Evolutionary conservation across 2,329 filamentous ascomycete genomes (phyloP).

Genomic region (Colletotrichum sp.): DNA sequence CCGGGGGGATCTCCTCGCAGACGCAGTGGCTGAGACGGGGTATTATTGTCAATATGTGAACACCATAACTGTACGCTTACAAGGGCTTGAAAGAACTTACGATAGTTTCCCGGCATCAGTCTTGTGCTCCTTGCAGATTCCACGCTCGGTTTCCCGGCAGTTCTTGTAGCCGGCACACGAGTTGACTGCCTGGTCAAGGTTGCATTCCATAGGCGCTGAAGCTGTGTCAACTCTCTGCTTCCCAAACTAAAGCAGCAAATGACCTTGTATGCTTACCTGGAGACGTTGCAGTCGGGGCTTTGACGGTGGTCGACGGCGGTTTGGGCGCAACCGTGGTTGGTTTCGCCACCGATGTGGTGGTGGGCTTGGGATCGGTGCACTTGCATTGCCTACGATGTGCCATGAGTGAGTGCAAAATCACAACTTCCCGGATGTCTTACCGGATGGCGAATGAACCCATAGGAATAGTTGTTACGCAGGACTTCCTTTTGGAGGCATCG

Average conservation of each 20-base stretch:
- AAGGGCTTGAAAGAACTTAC: background rate
- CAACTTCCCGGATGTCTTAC: background rate
- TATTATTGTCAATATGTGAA: background rate
- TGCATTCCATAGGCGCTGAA: background rate
- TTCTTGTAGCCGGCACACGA: background rate
- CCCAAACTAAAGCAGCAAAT: accelerated
- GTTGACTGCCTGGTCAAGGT: background rate
- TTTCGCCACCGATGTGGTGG: background rate
- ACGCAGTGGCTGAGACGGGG: background rate
- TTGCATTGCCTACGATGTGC: background rate
- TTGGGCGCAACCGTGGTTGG: background rate
- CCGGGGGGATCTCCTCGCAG: background rate
- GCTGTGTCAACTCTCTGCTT: background rate
- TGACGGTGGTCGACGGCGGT: background rate
- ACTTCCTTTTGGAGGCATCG: background rate
- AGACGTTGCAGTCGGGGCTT: background rate
- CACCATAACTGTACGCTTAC: background rate
- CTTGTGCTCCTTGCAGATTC: background rate
- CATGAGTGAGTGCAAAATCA: background rate
- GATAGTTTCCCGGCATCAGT: background rate
- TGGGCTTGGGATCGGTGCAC: background rate
- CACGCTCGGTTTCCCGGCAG: background rate
- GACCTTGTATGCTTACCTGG: background rate
- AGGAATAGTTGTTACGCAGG: background rate
- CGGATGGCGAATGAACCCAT: background rate